phyloP scores from a whole-genome alignment of 306 rosid species.

The Cicer chorassanicum region DNA sequence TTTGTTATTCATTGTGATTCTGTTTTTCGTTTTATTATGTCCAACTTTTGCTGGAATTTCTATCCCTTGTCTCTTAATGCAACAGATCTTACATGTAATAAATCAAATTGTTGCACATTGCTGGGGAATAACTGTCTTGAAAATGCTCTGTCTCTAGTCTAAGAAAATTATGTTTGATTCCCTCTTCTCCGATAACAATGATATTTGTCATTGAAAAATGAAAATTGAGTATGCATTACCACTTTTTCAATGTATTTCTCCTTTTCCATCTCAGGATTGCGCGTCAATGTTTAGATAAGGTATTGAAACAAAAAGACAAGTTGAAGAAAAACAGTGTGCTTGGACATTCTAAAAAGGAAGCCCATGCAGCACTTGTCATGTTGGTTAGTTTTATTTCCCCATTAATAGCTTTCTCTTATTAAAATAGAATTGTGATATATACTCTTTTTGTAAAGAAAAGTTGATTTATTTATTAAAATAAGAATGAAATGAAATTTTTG shows the following conservation, averaged over 20 bases:
- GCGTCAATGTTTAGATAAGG: constrained; percentile 54
- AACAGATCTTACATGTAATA: neutral
- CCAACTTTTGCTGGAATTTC: neutral
- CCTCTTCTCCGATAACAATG: constrained; percentile 6
- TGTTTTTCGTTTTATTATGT: neutral
- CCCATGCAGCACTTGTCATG: constrained; percentile 59
- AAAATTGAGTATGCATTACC: neutral
- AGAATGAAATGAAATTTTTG: constrained; percentile 32
- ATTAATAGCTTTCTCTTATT: constrained; percentile 29
- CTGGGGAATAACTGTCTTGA: neutral
- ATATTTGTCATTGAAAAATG: neutral
- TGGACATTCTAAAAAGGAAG: constrained; percentile 57
- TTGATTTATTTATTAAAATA: constrained; percentile 11
- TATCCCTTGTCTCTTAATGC: neutral
- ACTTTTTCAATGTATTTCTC: constrained; percentile 30
- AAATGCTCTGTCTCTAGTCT: neutral
- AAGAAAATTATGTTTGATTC: neutral
- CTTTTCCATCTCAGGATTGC: constrained; percentile 63
- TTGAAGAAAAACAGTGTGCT: constrained; percentile 42
- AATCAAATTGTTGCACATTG: neutral
- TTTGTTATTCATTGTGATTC: no score
- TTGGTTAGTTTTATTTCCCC: constrained; percentile 60
- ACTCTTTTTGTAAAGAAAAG: neutral
- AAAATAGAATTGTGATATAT: constrained; percentile 5
- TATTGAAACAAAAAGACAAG: constrained; percentile 54